A percentile compares a stretch with the other conserved stretches of the same genome.
Evolutionary conservation across 139 green algal species (phyloP).

Genomic region (Asterochloris erici): DNA sequence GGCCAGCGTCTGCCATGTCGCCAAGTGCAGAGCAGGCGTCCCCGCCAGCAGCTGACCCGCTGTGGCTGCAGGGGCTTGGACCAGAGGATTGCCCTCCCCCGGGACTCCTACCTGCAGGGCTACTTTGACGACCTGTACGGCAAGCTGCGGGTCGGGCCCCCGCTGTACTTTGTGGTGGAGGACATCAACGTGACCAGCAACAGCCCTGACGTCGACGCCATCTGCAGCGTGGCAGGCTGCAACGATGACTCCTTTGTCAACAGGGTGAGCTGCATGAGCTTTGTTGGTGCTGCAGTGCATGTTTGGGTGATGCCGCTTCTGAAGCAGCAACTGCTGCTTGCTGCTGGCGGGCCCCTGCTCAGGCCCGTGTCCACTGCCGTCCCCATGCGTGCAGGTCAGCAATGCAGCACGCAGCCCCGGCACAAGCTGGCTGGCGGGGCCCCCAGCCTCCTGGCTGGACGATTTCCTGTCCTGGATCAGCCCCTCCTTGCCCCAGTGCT

Average conservation of each 20-base stretch:
- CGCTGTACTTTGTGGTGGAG: slow-evolving; percentile 79
- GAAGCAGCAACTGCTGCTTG: background rate
- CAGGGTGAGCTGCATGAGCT: slow-evolving; percentile 36
- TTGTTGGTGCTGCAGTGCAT: background rate
- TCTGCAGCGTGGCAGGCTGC: slow-evolving; percentile 80
- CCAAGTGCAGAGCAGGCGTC: background rate
- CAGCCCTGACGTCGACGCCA: slow-evolving; percentile 46
- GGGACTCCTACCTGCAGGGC: slow-evolving; percentile 89
- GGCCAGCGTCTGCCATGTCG: background rate
- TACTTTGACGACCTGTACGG: slow-evolving; percentile 78
- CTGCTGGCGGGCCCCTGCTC: background rate
- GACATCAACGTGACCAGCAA: slow-evolving; percentile 58
- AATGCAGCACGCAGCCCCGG: slow-evolving; percentile 30
- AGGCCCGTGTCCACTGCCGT: no score
- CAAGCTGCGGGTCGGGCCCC: slow-evolving; percentile 80
- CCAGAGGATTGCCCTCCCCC: slow-evolving; percentile 80
- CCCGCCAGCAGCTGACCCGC: background rate
- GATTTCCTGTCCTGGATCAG: slow-evolving; percentile 88
- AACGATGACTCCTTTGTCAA: slow-evolving; percentile 68
- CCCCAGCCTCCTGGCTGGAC: slow-evolving; percentile 88
- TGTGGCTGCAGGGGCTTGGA: slow-evolving; percentile 65
- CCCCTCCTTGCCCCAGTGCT: slow-evolving; percentile 37
- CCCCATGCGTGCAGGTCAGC: slow-evolving; percentile 33
- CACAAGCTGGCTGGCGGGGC: slow-evolving; percentile 56
- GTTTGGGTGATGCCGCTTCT: background rate